Base-by-base conservation (phyloP, 371 early-diverging fungal species). In the Saksenaea oblongispora region DNA sequence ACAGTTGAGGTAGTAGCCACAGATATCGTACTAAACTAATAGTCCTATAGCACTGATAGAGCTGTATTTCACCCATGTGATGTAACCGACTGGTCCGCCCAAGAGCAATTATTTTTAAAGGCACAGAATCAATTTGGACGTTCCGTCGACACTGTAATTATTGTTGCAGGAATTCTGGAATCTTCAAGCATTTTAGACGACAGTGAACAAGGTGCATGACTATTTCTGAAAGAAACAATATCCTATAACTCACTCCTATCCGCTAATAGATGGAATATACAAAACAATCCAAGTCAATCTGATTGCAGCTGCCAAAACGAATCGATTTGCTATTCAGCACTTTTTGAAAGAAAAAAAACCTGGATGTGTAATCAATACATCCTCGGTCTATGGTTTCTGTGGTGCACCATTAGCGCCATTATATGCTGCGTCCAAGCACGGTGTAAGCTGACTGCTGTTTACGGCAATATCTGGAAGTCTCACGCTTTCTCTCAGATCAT, bases 371-470 rank as follows among this genome's bases (percentile, higher is more conserved):
- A 78, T 94, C 58, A 93, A 92, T 66, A 88, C 89, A 0, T 89
- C 93, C 0, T 92, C 92, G 3, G 80, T 91, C 59, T 90, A 89
- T 58, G 94, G 91, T 1, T 80, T 92, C 27, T 85, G 85, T 62
- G 91, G 89, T 10, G 76, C 84, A n/a, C 78, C 82, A 10, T 60
- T 74, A 1, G 84, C 87, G 28, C 93, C 95, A 2, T 80, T 89
- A 7, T 95, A 95, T 71, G 85, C 88, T 1, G 92, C 93, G 0
- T 87, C 92, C 27, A 94, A 94, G 73, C 87, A 84, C 61, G 95
- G 89, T 10, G 89, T 91, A 56, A 75, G 70, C 31, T 27, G n/a
- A n/a, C n/a, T n/a, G n/a, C n/a, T 59, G 44, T 65, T 27, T 47
- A 1, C 28, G 9, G 13, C 22, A 14, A 10, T 3, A 31, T 51